These are phyloP conservation scores for Claviceps spartinae DNA, from an alignment of 2,329 filamentous ascomycete species.

Conservation along the genomic window DNA sequence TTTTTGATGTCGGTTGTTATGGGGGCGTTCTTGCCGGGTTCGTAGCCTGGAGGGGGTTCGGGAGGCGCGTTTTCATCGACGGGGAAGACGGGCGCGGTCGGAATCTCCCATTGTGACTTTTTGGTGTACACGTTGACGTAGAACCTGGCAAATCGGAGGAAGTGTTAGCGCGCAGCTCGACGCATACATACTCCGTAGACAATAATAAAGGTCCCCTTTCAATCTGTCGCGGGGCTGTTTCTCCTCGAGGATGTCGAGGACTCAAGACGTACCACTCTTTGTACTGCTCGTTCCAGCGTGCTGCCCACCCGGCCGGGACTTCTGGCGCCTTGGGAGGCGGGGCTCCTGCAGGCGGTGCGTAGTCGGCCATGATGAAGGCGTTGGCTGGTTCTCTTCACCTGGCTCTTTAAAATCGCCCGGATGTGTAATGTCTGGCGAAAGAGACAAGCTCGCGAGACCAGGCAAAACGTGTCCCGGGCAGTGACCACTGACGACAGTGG, in stretches of 20 bases:
- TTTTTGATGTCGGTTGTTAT: conserved; percentile 44
- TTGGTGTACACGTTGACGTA: conserved; percentile 84
- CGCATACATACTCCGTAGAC: neutral
- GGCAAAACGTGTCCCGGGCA: no score
- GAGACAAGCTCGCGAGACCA: no score
- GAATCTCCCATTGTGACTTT: conserved; percentile 80
- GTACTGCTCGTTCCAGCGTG: conserved; percentile 77
- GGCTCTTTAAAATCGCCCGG: no score
- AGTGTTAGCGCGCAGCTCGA: neutral
- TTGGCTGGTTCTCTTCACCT: neutral
- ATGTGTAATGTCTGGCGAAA: no score
- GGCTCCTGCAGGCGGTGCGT: conserved; percentile 37
- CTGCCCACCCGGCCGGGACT: conserved; percentile 57
- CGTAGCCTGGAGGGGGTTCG: conserved; percentile 57
- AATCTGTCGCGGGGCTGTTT: no score
- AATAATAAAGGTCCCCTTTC: neutral
- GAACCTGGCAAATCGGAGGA: conserved; percentile 44
- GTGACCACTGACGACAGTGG: no score
- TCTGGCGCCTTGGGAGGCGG: conserved; percentile 52
- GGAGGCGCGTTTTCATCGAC: conserved; percentile 29
- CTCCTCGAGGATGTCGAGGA: neutral
- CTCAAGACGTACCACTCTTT: conserved; percentile 51
- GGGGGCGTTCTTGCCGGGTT: conserved; percentile 24
- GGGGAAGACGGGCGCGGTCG: conserved; percentile 52
- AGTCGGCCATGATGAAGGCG: conserved; percentile 34